These are phyloP conservation scores for Zymoseptoria crescenta DNA, from an alignment of 2,329 filamentous ascomycete genomes.

Conservation along the genomic window DNA sequence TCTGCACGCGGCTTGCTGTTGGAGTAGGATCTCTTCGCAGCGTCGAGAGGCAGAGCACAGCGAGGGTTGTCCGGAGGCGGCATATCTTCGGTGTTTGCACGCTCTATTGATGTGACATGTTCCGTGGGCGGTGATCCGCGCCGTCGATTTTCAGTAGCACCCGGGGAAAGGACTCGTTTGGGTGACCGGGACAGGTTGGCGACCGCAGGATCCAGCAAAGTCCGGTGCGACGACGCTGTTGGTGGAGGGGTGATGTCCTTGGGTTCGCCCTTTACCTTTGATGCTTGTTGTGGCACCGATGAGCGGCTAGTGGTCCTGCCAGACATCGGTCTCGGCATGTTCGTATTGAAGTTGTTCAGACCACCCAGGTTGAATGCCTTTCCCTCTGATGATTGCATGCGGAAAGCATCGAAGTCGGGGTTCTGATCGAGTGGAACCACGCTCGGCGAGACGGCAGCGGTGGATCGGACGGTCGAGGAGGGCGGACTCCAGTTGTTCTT, in stretches of 20 bases:
- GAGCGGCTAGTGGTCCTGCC: slow-evolving; percentile 16
- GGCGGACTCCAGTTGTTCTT: slow-evolving; percentile 69
- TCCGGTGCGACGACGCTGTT: slow-evolving; percentile 13
- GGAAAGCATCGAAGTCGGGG: slow-evolving; percentile 74
- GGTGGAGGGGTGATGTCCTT: slow-evolving; percentile 33
- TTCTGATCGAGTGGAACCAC: slow-evolving; percentile 66
- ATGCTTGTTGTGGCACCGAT: slow-evolving; percentile 3
- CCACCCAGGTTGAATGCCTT: slow-evolving; percentile 42
- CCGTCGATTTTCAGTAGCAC: slow-evolving; percentile 38
- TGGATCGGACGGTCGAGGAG: slow-evolving; percentile 63
- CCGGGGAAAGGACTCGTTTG: slow-evolving; percentile 42
- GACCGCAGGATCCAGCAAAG: slow-evolving; percentile 20
- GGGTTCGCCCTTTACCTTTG: slow-evolving; percentile 31
- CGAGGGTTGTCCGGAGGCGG: slow-evolving; percentile 15
- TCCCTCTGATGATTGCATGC: slow-evolving; percentile 58
- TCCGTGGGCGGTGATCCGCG: slow-evolving; percentile 42
- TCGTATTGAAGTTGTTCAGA: slow-evolving; percentile 35
- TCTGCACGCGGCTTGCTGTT: slow-evolving; percentile 34
- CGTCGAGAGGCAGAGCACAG: slow-evolving; percentile 25
- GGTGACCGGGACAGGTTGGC: slow-evolving; percentile 34
- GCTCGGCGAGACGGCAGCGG: slow-evolving; percentile 59
- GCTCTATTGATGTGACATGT: slow-evolving; percentile 25
- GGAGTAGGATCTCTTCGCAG: slow-evolving; percentile 11
- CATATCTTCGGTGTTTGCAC: slow-evolving; percentile 25
- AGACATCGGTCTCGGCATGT: slow-evolving; percentile 21